These are phyloP conservation scores for Ormosia emarginata DNA, from an alignment of 306 rosid species.

Conservation along the genomic window DNA sequence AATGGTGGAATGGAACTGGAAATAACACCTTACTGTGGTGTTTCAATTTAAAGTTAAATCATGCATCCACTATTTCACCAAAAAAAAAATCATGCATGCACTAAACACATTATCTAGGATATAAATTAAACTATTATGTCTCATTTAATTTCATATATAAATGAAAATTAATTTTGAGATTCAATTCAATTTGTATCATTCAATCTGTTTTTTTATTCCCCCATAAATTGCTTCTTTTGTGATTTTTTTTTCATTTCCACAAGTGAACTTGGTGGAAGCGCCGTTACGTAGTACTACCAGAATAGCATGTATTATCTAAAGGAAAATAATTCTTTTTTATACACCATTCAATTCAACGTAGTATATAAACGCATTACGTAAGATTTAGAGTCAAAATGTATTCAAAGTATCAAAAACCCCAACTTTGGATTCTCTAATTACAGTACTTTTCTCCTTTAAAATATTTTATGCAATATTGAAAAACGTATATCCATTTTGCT, in stretches of 20 bases:
- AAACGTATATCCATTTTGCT: neutral
- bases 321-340: too few relatives aligned
- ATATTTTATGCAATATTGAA: neutral
- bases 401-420: neutral
- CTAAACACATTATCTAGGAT: neutral
- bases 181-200: neutral
- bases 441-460: neutral
- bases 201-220: neutral
- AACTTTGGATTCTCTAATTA: constrained; percentile 10
- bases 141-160: neutral
- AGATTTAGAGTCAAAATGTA: constrained; percentile 11
- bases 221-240: neutral
- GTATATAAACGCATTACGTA: too few relatives aligned
- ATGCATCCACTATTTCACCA: too few relatives aligned
- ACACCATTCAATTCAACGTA: too few relatives aligned
- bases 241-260: too few relatives aligned
- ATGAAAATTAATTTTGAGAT: neutral
- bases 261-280: too few relatives aligned
- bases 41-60: neutral
- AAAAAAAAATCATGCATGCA: neutral
- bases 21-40: neutral
- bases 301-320: too few relatives aligned
- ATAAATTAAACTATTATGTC: neutral
- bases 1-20: neutral
- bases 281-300: too few relatives aligned